Base-by-base conservation (phyloP, 495 filamentous ascomycete species). In the Mycothermus thermophilus region DNA sequence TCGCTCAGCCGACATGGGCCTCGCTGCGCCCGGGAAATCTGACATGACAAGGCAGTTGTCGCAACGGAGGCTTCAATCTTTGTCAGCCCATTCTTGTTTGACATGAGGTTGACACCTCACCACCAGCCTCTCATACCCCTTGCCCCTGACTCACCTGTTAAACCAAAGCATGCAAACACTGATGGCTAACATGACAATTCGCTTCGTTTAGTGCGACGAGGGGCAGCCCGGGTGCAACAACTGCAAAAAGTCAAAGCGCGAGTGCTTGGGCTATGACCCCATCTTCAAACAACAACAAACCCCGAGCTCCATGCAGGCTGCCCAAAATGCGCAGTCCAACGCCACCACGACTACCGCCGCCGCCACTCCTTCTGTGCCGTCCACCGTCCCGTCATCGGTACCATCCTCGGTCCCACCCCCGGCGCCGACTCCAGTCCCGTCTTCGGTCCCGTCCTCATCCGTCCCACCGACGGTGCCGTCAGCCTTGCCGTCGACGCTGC, bases 161-260 rank as follows among this genome's bases (percentile, higher is more conserved):
- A n/a, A n/a, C n/a, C n/a, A n/a, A n/a, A n/a, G n/a, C n/a, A n/a
- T n/a, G n/a, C n/a, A n/a, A n/a, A n/a, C 2, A 8, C 21, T 27
- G 29, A 11, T 8, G 29, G 24, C 43, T 48, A 41, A 57, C 26
- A 14, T 27, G 15, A 16, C 28, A 24, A n/a, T n/a, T n/a, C n/a
- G n/a, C n/a, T n/a, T n/a, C n/a, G n/a, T n/a, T n/a, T n/a, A 97
- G 90, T 97, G 90, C 64, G 90, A 97, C 70, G 90, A 97, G 67
- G 75, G 72, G 18, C 87, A 95, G 61, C 90, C 90, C 6, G 73
- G 79, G 31, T 97, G 90, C 67, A 79, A 87, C 51, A 97, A 97
- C 59, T 97, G 90, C 62, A 80, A 87, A 52, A 97, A 95, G 60
- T 94, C 85, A 50, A 96, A 95, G 59, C 82, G 90, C 47, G 90